Conservation (phyloP, 2,329 filamentous ascomycete genomes). For the Penicillium sp. region DNA sequence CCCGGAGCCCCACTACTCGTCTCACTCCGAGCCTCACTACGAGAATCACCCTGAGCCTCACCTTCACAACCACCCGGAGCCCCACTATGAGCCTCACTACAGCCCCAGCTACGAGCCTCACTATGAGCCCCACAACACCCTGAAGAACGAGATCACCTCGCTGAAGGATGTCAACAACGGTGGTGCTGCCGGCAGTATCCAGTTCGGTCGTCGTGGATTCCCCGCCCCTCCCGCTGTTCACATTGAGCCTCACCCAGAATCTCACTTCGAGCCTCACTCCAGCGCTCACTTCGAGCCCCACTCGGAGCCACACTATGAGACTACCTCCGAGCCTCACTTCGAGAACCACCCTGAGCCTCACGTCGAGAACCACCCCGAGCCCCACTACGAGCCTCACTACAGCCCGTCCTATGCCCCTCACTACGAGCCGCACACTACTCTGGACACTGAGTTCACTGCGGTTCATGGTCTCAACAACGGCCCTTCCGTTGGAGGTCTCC, state of each 20-base stretch:
- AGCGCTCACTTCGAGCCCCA: not conserved
- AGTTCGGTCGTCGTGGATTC: not conserved
- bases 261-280: not conserved
- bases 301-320: not conserved
- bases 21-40: not conserved
- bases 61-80: not conserved
- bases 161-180: conserved; percentile 1
- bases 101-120: not conserved
- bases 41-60: not conserved
- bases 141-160: not conserved
- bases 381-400: not conserved
- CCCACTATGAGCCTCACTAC: not conserved
- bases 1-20: not conserved
- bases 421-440: not conserved
- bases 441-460: not conserved
- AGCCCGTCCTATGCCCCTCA: not conserved
- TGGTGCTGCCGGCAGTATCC: not conserved
- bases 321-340: not conserved
- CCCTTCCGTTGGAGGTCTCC: not conserved
- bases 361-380: not conserved
- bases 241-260: not conserved
- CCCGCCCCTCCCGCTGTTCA: not conserved
- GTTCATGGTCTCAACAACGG: conserved; percentile 1
- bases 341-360: not conserved
- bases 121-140: not conserved